phyloP scores from a whole-genome alignment of 1,284 basidiomycete genomes.

The Omphalotus olearius region DNA sequence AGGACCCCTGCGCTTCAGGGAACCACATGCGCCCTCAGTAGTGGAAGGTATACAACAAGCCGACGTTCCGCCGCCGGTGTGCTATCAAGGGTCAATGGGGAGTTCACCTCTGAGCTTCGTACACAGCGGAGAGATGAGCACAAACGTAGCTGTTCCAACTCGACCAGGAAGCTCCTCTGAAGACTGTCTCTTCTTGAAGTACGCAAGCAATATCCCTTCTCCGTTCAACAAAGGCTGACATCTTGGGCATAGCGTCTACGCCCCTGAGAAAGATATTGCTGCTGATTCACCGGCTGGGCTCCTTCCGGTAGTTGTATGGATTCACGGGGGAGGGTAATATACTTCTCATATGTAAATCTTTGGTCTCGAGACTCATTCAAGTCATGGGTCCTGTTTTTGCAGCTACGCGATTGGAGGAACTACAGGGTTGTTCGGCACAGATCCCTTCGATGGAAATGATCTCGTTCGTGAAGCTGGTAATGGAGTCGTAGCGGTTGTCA shows the following conservation, averaged over 20 bases:
- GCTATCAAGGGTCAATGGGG: slow-evolving; percentile 18
- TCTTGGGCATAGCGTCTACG: neutral
- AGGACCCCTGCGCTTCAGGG: slow-evolving; percentile 30
- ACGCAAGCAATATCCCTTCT: neutral
- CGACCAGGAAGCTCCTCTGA: slow-evolving; percentile 16
- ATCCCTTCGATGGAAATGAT: slow-evolving; percentile 19
- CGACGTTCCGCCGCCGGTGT: slow-evolving; percentile 25
- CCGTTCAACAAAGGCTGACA: neutral
- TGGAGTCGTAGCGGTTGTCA: slow-evolving; percentile 17
- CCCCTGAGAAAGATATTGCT: too few species aligned
- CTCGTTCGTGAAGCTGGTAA: slow-evolving; percentile 21
- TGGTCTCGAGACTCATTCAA: neutral
- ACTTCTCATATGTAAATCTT: neutral
- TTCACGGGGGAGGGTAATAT: slow-evolving; percentile 30
- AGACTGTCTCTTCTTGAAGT: slow-evolving; percentile 31
- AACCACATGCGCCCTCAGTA: slow-evolving; percentile 25
- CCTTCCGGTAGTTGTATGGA: slow-evolving; percentile 20
- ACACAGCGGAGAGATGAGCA: too few species aligned
- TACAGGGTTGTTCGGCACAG: neutral
- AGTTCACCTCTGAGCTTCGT: too few species aligned
- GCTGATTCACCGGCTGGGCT: too few species aligned
- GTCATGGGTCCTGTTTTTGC: neutral
- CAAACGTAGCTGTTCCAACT: too few species aligned
- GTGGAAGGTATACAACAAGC: slow-evolving; percentile 29
- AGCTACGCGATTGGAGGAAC: slow-evolving; percentile 16